Percentiles rank a stretch among this genome's conserved stretches.
Conservation (phyloP, 75 land plant species). For the Gnetum montanum region DNA sequence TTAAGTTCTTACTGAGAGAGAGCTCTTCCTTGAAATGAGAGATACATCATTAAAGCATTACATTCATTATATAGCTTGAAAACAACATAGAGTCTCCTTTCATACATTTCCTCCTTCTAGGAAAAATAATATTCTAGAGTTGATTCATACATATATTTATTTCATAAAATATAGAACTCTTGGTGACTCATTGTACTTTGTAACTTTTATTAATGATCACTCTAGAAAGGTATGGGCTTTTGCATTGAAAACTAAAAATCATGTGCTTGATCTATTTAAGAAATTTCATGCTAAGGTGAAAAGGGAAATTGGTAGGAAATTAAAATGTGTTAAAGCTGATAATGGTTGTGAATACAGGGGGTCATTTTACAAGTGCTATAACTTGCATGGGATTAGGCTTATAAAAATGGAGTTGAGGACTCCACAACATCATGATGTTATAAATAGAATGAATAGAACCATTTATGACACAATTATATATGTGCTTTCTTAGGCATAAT, state of each 20-base stretch:
- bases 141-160: background rate
- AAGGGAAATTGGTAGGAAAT: constrained; percentile 5
- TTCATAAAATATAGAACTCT: background rate
- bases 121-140: background rate
- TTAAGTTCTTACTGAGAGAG: background rate
- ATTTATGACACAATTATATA: constrained; percentile 9
- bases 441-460: constrained; percentile 26
- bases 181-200: constrained; percentile 9
- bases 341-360: constrained; percentile 19
- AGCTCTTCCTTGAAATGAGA: background rate
- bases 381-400: constrained; percentile 12
- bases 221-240: constrained; percentile 21
- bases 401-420: constrained; percentile 3
- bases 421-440: constrained; percentile 12
- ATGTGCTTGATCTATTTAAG: constrained; percentile 19
- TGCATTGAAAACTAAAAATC: constrained; percentile 16
- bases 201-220: constrained; percentile 27
- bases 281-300: constrained; percentile 15
- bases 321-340: constrained; percentile 21
- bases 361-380: constrained; percentile 12
- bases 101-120: background rate
- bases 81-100: background rate
- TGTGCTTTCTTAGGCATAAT: constrained; percentile 5
- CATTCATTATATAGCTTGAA: background rate
- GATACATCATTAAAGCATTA: background rate